Percentiles rank a stretch among this genome's conserved stretches.
phyloP scores from a whole-genome alignment of 106 monocot species.

The Apostasia shenzhenica region DNA sequence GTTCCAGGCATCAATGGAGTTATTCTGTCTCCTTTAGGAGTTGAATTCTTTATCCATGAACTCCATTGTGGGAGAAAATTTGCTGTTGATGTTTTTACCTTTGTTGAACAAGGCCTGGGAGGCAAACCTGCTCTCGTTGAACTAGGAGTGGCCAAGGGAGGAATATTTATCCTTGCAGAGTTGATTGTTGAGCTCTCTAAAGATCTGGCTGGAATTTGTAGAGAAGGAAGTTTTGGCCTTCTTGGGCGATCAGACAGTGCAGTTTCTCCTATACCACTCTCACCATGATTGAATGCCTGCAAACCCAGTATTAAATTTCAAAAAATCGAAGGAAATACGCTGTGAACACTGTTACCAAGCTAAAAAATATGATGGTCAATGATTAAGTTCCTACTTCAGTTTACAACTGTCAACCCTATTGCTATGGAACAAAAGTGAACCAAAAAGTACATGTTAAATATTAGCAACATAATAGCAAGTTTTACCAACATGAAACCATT shows the following conservation, averaged over 20 bases:
- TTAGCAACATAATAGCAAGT: neutral
- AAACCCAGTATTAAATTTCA: neutral
- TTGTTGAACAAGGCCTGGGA: slow-evolving; percentile 67
- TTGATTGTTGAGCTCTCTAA: slow-evolving; percentile 37
- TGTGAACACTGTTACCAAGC: too few species aligned
- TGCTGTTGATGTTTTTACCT: slow-evolving; percentile 45
- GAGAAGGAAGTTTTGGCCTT: slow-evolving; percentile 50
- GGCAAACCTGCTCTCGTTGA: slow-evolving; percentile 73
- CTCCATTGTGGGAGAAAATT: slow-evolving; percentile 52
- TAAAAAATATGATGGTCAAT: neutral
- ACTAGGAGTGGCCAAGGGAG: slow-evolving; percentile 31
- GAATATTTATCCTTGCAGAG: slow-evolving; percentile 32
- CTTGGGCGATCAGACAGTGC: slow-evolving; percentile 19
- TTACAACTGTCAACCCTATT: too few species aligned
- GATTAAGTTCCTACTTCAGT: neutral
- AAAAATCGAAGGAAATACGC: neutral
- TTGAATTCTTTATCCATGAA: slow-evolving; percentile 36
- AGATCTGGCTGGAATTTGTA: slow-evolving; percentile 64
- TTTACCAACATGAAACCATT: neutral
- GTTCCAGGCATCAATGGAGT: slow-evolving; percentile 43
- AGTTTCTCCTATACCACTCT: slow-evolving; percentile 18
- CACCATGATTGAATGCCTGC: slow-evolving; percentile 29
- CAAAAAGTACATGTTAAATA: neutral
- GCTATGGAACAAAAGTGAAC: too few species aligned
- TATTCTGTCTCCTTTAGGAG: slow-evolving; percentile 48